Evolutionary conservation across 345 rosid species (phyloP).

Genomic region (Sapria himalayana): DNA sequence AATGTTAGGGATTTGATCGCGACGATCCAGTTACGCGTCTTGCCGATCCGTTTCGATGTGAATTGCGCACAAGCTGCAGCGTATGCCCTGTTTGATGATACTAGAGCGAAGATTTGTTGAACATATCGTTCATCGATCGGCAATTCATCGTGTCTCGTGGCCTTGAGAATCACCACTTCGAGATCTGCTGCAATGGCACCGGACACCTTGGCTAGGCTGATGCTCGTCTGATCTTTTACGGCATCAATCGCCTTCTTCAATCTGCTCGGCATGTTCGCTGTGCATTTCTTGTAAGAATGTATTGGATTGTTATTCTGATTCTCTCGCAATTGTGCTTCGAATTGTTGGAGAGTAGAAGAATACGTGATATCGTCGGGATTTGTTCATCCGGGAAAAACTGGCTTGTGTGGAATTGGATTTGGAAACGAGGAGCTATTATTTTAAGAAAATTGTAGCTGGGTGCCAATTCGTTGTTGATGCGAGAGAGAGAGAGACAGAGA

Average conservation of each 20-base stretch:
- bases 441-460: too few relatives aligned
- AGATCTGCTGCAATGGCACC: slow-evolving; percentile 27
- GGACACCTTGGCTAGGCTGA: slow-evolving; percentile 61
- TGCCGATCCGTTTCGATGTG: slow-evolving; percentile 40
- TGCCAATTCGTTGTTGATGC: too few relatives aligned
- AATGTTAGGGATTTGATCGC: slow-evolving; percentile 67
- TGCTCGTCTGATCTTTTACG: slow-evolving; percentile 84
- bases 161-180: slow-evolving; percentile 56
- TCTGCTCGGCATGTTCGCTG: slow-evolving; percentile 51
- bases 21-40: slow-evolving; percentile 63
- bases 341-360: too few relatives aligned
- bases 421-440: too few relatives aligned
- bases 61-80: slow-evolving; percentile 44
- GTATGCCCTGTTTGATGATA: slow-evolving; percentile 28
- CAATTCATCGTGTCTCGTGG: slow-evolving; percentile 56
- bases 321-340: too few relatives aligned
- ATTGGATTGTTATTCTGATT: too few relatives aligned
- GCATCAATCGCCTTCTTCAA: slow-evolving; percentile 65
- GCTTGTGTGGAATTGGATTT: too few relatives aligned
- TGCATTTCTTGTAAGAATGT: too few relatives aligned
- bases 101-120: slow-evolving; percentile 22
- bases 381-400: too few relatives aligned
- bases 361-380: too few relatives aligned
- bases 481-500: too few relatives aligned
- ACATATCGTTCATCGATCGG: slow-evolving; percentile 54